These are phyloP conservation scores for Globisporangium recalcitrans DNA, from an alignment of 352 stramenopile species.

Conservation along the genomic window DNA sequence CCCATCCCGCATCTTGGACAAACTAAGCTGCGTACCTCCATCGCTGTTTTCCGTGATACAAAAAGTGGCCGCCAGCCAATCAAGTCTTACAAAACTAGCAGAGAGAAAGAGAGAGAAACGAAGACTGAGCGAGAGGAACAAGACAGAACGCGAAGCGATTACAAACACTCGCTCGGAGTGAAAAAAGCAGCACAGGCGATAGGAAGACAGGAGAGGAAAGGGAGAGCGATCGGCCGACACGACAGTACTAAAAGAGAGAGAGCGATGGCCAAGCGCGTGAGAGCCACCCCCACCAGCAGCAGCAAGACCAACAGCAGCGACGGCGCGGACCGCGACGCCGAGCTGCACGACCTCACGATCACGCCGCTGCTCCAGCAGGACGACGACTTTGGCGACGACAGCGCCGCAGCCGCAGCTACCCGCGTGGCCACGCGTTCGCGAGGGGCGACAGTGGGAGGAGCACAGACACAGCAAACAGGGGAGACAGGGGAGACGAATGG, in stretches of 20 bases:
- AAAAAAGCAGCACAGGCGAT: not conserved
- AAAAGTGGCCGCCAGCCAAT: conserved; percentile 24
- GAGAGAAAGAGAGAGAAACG: conserved; percentile 16
- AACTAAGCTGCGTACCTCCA: conserved; percentile 18
- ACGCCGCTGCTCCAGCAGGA: conserved; percentile 7
- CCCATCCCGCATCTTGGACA: conserved; percentile 9
- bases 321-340: conserved; percentile 7
- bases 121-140: conserved; percentile 18
- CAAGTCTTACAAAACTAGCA: conserved; percentile 23
- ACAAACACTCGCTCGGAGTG: not conserved
- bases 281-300: conserved; percentile 26
- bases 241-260: conserved; percentile 14
- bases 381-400: not conserved
- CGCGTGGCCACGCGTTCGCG: conserved; percentile 9
- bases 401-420: not conserved
- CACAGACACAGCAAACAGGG: not conserved
- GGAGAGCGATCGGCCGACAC: not conserved
- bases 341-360: conserved; percentile 14
- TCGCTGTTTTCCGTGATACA: conserved; percentile 11
- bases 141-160: conserved; percentile 7
- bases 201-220: conserved; percentile 9
- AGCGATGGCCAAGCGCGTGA: conserved; percentile 64
- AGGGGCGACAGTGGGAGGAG: not conserved
- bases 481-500: not conserved
- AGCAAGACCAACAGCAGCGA: conserved; percentile 3